Evolutionary conservation across 805 yeast genomes (phyloP), one percentile per base, ranked within the genome.

Genomic region (Wickerhamiella brachini): DNA sequence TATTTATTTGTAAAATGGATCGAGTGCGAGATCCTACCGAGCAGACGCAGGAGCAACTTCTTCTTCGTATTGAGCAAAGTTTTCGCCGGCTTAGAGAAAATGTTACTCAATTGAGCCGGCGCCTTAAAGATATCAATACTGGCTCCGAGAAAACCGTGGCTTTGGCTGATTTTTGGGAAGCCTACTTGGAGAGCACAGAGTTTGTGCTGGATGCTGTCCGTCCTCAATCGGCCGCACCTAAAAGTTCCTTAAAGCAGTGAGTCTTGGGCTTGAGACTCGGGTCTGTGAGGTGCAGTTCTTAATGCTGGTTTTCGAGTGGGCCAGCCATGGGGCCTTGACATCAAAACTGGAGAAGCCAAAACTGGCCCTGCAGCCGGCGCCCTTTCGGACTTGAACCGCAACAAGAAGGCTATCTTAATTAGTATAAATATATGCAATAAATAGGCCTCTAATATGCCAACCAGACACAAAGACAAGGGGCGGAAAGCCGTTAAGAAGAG

Each of bases 401-500:
- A 22, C 22, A 23, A 43, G 15, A 13, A 20, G 13, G 12, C 4
- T 15, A 17, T 15, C 44, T n/a, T 10, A 41, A 41, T n/a, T 26
- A 26, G 31, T 26, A 26, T 45, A 45, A 29, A 45, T 29, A 29
- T 8, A 26, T 17, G 22, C 22, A 44, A 22, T 44, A 24, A 44
- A 23, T 24, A 24, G 31, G 17, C 45, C 21, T 34, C 4, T n/a
- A 22, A 7, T 26, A 7, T 26, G 31, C n/a, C n/a, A n/a, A n/a
- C n/a, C n/a, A n/a, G 31, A 26, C 9, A 10, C 9, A 26, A 10
- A 10, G 10, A 10, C 31, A 6, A 26, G 31, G 9, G 9, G 9
- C 31, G 31, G 6, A 26, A 5, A 20, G n/a, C 17, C 4, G 23
- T 42, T 29, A 21, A 31, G 95, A 20, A 87, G 86, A 2, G 65